Evolutionary conservation across 2,329 filamentous ascomycete species (phyloP), one percentile per base, ranked within the genome.

Genomic region (Penicillium sp.): DNA sequence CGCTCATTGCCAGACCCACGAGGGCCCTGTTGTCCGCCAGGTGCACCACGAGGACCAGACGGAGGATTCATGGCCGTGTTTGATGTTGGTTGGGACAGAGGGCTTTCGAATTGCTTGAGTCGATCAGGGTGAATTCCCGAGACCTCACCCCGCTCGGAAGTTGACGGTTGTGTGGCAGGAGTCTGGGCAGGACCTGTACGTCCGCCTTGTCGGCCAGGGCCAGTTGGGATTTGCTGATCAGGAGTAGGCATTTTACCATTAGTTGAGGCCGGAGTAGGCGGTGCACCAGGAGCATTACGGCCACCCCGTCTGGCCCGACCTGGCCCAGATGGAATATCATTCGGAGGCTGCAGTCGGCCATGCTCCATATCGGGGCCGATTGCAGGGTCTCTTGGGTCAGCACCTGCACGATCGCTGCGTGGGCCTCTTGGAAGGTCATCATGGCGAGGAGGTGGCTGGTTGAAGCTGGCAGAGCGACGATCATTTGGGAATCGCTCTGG

Each of bases 111-210:
- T 33, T 79, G 73, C 37, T 77, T 78, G 46, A 84, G 68, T 37
- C 83, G 77, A 63, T 83, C 83, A 11, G 82, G 82, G 65, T 85
- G 82, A 46, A 85, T 77, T 31, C 81, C 80, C 22, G 73, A 70
- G 16, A 74, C 69, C 35, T 79, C 76, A 43, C 70, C 61, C 31
- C 62, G 65, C 10, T 71, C 71, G 11, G 68, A 50, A 29, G 70
- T 68, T 7, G 73, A 68, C 41, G 75, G 70, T 16, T 75, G 67
- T 13, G 68, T 39, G 41, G 68, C 53, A 9, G 69, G 64, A 8
- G 69, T 61, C 50, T 69, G 71, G 11, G 74, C 75, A 24, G 70
- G 70, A 41, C 56, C 65, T 24, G 62, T 68, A 45, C 77, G 73
- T 46, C 71, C 67, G 48, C 71, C 70, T 43, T 74, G 68, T 53